A percentile compares a stretch with the other conserved stretches of the same genome.
Evolutionary conservation across 345 rosid species (phyloP).

Genomic region (Aquilaria sinensis): DNA sequence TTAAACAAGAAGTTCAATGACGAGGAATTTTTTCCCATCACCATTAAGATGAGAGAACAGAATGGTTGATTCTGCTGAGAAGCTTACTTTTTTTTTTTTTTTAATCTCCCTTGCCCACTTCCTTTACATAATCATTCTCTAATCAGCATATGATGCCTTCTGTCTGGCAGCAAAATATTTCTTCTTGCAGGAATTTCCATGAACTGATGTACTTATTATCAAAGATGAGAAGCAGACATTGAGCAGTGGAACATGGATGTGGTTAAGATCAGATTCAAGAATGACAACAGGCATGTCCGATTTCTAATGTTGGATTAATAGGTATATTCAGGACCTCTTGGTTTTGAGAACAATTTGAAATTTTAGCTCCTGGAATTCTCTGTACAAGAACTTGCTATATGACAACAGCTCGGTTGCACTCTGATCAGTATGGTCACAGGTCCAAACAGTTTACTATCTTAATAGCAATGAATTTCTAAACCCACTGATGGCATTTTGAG

Average conservation of each 20-base stretch:
- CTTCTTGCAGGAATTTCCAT: neutral
- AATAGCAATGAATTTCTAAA: no score
- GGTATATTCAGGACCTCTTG: no score
- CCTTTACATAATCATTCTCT: neutral
- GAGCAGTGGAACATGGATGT: neutral
- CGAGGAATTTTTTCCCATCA: no score
- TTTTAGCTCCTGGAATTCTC: neutral
- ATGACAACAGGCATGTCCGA: neutral
- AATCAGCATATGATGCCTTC: neutral
- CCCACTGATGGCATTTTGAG: no score
- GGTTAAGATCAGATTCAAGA: neutral
- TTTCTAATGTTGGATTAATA: neutral
- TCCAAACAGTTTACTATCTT: no score
- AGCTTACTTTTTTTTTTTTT: neutral
- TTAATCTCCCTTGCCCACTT: neutral
- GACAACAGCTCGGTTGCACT: neutral
- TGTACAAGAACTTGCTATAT: slow-evolving; percentile 2
- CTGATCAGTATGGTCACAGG: neutral
- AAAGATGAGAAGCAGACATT: neutral
- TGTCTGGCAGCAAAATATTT: neutral
- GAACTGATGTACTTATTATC: neutral
- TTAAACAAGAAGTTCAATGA: no score
- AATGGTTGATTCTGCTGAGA: neutral
- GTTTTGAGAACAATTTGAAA: no score
- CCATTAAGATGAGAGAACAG: no score